These are phyloP conservation scores for Hura crepitans DNA, from an alignment of 441 rosid genomes.

Conservation along the genomic window DNA sequence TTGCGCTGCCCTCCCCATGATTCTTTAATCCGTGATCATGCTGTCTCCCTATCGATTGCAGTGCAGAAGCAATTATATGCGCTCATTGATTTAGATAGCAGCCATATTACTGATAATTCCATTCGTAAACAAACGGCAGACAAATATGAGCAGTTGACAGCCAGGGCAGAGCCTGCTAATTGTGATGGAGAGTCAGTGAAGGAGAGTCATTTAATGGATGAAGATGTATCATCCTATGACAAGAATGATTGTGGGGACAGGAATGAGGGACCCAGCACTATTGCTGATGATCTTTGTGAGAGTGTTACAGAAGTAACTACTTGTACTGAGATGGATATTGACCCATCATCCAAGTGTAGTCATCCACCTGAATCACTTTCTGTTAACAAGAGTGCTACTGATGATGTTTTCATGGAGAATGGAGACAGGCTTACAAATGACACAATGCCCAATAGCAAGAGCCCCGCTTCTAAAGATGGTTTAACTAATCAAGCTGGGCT, in stretches of 20 bases:
- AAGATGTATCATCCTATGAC: slow-evolving; percentile 21
- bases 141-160: slow-evolving; percentile 19
- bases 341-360: slow-evolving; percentile 22
- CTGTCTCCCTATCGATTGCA: slow-evolving; percentile 55
- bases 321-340: slow-evolving; percentile 27
- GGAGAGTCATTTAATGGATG: slow-evolving; percentile 16
- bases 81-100: slow-evolving; percentile 24
- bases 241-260: slow-evolving; percentile 10
- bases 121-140: slow-evolving; percentile 23
- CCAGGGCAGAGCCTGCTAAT: slow-evolving; percentile 18
- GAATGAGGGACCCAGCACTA: slow-evolving; percentile 16
- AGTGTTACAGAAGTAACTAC: slow-evolving; percentile 24
- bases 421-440: slow-evolving; percentile 14
- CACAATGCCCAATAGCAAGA: neutral
- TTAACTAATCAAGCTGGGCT: slow-evolving; percentile 12
- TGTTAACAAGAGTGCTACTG: slow-evolving; percentile 21
- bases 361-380: slow-evolving; percentile 20
- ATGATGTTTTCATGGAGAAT: slow-evolving; percentile 22
- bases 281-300: slow-evolving; percentile 25
- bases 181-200: slow-evolving; percentile 20
- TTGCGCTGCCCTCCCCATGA: slow-evolving; percentile 58
- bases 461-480: slow-evolving; percentile 14
- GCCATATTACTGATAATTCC: slow-evolving; percentile 16
- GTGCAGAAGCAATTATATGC: slow-evolving; percentile 57
- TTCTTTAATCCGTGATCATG: slow-evolving; percentile 75